Base-by-base conservation (phyloP, 768 basidiomycete genomes). In the Mycena belliarum region DNA sequence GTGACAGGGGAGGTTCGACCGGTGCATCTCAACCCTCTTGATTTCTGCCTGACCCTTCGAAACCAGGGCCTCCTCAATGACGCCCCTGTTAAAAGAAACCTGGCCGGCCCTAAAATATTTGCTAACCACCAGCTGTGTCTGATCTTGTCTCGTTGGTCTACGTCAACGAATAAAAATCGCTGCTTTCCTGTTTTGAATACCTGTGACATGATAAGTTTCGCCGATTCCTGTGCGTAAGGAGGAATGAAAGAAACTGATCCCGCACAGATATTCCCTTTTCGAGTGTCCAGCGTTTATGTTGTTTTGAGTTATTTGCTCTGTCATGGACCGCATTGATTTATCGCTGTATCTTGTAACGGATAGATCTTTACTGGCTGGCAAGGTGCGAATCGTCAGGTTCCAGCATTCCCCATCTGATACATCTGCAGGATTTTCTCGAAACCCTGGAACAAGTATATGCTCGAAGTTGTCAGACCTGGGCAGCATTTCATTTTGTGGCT, bases 271-370 rank as follows among this genome's bases (percentile, higher is more conserved):
- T n/a, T n/a, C n/a, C n/a, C n/a, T n/a, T n/a, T n/a, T n/a, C n/a
- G n/a, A n/a, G n/a, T n/a, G n/a, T n/a, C n/a, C n/a, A n/a, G n/a
- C n/a, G n/a, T n/a, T n/a, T n/a, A n/a, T n/a, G n/a, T n/a, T n/a
- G n/a, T n/a, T n/a, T n/a, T n/a, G n/a, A n/a, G n/a, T n/a, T n/a
- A n/a, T n/a, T n/a, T n/a, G n/a, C n/a, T n/a, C n/a, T n/a, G n/a
- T n/a, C n/a, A n/a, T n/a, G n/a, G 51, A 51, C 25, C 68, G 26
- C 10, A 51, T 86, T 38, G 85, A 91, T 65, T 87, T 86, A 64
- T 85, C 89, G 0, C 71, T 97, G 11, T 98, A 96, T 70, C 82
- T 96, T 40, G 95, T 97, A 8, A 95, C 94, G 0, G 91, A 90
- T 16, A 78, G 94, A 52, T 80, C 86, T 21, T 73, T 93, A 1